Percentiles rank a stretch among this genome's conserved stretches.
Evolutionary conservation across 129 eudicot genomes (phyloP).

Genomic region (Centaurea solstitialis): DNA sequence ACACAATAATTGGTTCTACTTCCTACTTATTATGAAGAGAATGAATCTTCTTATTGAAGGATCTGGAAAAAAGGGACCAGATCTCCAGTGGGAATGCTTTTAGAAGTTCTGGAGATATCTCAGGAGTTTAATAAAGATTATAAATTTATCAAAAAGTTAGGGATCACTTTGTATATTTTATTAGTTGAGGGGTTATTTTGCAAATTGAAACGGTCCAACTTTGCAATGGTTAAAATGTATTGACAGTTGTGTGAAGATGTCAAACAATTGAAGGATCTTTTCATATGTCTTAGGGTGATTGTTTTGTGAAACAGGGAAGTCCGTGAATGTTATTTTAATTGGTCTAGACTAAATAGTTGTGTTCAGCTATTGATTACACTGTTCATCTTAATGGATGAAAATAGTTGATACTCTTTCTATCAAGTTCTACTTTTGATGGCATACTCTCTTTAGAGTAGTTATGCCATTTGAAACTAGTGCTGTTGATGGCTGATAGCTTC

Average conservation of each 20-base stretch:
- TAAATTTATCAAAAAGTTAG: too few relatives aligned
- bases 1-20: neutral
- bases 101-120: neutral
- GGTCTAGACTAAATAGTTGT: neutral
- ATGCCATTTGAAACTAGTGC: neutral
- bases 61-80: neutral
- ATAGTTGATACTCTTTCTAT: neutral
- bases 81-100: neutral
- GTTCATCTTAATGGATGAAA: neutral
- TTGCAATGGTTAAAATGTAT: neutral
- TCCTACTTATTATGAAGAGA: neutral
- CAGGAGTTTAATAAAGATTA: neutral
- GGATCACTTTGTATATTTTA: neutral
- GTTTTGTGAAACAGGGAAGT: neutral
- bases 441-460: neutral
- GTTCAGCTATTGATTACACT: neutral
- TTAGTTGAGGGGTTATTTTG: neutral
- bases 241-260: neutral
- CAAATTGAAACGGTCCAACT: neutral
- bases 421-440: neutral
- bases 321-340: neutral
- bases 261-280: neutral
- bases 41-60: neutral
- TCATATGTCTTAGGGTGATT: neutral
- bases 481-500: neutral